Evolutionary conservation across 1,139 yeast species (phyloP).

Genomic region (Kurtzmaniella quercitrusa): DNA sequence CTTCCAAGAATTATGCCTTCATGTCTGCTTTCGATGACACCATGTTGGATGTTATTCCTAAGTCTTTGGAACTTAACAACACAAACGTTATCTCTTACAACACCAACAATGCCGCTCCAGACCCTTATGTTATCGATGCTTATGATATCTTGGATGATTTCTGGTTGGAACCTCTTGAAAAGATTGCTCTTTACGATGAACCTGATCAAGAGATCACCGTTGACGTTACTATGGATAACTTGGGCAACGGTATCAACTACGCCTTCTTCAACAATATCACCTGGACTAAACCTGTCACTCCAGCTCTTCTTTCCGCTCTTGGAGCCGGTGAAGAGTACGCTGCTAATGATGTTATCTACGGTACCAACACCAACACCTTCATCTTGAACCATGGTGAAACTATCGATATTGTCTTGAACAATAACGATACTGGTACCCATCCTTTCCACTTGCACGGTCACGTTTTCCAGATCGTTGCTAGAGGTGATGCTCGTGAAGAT

Average conservation of each 20-base stretch:
- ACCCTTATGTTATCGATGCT: slow-evolving; percentile 19
- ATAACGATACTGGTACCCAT: slow-evolving; percentile 78
- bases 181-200: slow-evolving; percentile 42
- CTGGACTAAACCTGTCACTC: slow-evolving; percentile 60
- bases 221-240: slow-evolving; percentile 60
- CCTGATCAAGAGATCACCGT: slow-evolving; percentile 59
- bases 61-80: slow-evolving; percentile 47
- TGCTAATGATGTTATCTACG: slow-evolving; percentile 50
- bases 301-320: slow-evolving; percentile 57
- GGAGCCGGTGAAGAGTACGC: slow-evolving; percentile 45
- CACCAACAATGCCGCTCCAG: slow-evolving; percentile 22
- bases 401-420: slow-evolving; percentile 69
- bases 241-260: slow-evolving; percentile 69
- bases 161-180: slow-evolving; percentile 42
- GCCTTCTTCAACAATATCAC: slow-evolving; percentile 72
- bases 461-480: slow-evolving; percentile 65
- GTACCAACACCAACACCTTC: slow-evolving; percentile 62
- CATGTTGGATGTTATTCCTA: slow-evolving; percentile 65
- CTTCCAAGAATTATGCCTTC: slow-evolving; percentile 52
- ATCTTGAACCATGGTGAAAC: slow-evolving; percentile 59
- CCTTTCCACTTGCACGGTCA: slow-evolving; percentile 96
- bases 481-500: slow-evolving; percentile 51
- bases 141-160: slow-evolving; percentile 49
- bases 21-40: slow-evolving; percentile 58
- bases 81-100: slow-evolving; percentile 55